These are phyloP conservation scores for Berberis vulgaris DNA, from an alignment of 164 flowering plant genomes.

Conservation along the genomic window DNA sequence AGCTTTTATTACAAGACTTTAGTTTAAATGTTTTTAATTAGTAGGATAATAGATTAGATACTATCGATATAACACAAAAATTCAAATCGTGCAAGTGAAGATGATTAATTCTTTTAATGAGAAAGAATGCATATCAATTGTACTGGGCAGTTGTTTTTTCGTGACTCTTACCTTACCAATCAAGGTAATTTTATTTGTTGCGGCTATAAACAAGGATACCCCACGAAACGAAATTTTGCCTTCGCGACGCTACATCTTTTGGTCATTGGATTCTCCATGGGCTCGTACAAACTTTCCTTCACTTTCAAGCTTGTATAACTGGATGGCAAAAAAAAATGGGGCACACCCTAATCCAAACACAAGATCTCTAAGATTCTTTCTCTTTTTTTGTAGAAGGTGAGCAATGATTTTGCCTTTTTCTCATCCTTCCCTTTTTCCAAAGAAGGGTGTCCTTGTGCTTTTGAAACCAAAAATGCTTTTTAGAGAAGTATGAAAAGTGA, in stretches of 20 bases:
- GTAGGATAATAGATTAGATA: no score
- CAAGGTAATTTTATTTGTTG: constrained; percentile 4
- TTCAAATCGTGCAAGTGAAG: no score
- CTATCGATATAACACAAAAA: no score
- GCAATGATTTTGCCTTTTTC: constrained; percentile 29
- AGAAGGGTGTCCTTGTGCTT: not conserved
- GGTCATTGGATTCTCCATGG: constrained; percentile 10
- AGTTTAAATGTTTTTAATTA: no score
- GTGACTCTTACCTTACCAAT: not conserved
- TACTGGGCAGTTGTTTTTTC: not conserved
- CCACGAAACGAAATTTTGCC: constrained; percentile 1
- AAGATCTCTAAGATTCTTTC: constrained; percentile 42
- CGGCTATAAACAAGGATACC: not conserved
- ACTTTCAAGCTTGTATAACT: constrained; percentile 17
- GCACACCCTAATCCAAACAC: constrained; percentile 14
- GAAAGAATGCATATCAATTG: not conserved
- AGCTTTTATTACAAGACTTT: no score
- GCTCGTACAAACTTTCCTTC: constrained; percentile 7
- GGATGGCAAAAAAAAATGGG: constrained; percentile 17
- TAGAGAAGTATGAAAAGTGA: constrained; percentile 3
- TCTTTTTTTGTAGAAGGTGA: constrained; percentile 29
- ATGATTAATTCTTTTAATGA: not conserved
- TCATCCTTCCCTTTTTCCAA: constrained; percentile 4
- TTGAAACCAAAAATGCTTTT: not conserved
- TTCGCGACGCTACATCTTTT: constrained; percentile 8